These are phyloP conservation scores for Aspergillus mulundensis DNA, from an alignment of 495 filamentous ascomycete species.

Conservation along the genomic window DNA sequence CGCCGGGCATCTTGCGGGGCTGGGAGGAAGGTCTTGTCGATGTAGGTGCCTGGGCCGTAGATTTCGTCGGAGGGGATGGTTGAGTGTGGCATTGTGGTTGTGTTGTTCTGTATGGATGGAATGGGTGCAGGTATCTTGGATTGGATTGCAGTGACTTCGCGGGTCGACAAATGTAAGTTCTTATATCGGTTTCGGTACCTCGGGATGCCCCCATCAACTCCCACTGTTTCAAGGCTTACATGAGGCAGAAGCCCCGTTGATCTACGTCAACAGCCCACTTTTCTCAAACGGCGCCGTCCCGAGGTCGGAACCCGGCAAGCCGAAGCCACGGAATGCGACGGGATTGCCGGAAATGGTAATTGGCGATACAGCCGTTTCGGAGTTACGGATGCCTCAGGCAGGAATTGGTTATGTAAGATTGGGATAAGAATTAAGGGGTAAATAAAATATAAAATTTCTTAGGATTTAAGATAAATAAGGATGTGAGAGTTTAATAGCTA, in stretches of 20 bases:
- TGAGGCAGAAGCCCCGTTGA: neutral
- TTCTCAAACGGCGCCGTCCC: neutral
- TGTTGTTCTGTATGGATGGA: too few relatives aligned
- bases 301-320: neutral
- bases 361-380: neutral
- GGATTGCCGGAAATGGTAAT: neutral
- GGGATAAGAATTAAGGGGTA: too few relatives aligned
- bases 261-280: neutral
- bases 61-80: conserved; percentile 20
- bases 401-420: too few relatives aligned
- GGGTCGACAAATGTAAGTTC: too few relatives aligned
- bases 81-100: conserved; percentile 10
- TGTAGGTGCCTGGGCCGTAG: conserved; percentile 28
- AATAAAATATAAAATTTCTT: too few relatives aligned
- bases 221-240: neutral
- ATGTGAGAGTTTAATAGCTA: too few relatives aligned
- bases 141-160: too few relatives aligned
- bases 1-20: conserved; percentile 25
- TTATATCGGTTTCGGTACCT: too few relatives aligned
- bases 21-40: conserved; percentile 24
- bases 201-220: too few relatives aligned
- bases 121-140: too few relatives aligned
- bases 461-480: too few relatives aligned
- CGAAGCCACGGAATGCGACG: neutral
- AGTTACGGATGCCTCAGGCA: too few relatives aligned